Evolutionary conservation across 441 rosid genomes (phyloP), one percentile per base, ranked within the genome.

Genomic region (Euphorbia schlechtendalii): DNA sequence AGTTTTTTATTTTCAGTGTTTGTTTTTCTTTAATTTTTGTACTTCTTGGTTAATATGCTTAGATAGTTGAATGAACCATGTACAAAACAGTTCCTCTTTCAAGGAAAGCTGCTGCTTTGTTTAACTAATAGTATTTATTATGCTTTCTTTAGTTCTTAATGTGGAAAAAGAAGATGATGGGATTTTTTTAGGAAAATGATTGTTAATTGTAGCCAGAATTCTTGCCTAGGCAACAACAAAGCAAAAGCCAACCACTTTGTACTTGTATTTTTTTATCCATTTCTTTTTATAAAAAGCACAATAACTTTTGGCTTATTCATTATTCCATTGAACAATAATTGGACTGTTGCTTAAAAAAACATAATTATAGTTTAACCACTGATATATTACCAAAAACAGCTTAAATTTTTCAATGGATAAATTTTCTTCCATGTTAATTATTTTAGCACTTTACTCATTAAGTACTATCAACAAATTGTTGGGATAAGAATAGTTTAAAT

Each of bases 21-120:
- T n/a, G n/a, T n/a, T n/a, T n/a, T 64, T 57, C 55, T 41, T 21
- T 34, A 66, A 28, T 64, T 28, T 69, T 20, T 64, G 61, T 24
- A 61, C 11, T 68, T 11, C 38, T 65, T 76, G 71, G 73, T 81
- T 68, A 66, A 64, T 70, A 69, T 73, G 82, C 67, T 63, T 75
- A 77, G 82, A 60, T 73, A 77, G 76, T 69, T 69, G 78, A 69
- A 76, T 72, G 78, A 78, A 83, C 75, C 63, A 69, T 83, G 97
- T 80, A 84, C 85, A 82, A 83, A 69, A 78, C 78, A 67, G 79
- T 73, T 74, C 77, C 73, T 68, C 76, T 76, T 76, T 70, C 79
- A 73, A 68, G 76, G 67, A 49, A 69, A 59, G 21, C 46, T 61
- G 70, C 66, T 61, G n/a, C n/a, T n/a, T n/a, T n/a, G n/a, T n/a